Evolutionary conservation across 2,329 filamentous ascomycete genomes (phyloP).

Genomic region (Proliferodiscus dingleyae): DNA sequence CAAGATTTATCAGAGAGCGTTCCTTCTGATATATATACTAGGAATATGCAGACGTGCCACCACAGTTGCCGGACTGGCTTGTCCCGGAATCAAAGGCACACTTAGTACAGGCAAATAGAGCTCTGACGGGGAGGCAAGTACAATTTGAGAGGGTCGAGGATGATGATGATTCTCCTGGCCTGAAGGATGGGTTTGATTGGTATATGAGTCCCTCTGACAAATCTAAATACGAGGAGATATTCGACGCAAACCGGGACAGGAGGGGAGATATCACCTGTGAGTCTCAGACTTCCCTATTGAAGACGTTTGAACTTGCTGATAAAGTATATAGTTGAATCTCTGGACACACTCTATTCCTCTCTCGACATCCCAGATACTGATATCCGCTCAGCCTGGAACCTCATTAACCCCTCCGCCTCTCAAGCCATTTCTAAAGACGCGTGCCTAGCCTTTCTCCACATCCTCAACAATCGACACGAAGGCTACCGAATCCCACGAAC

Average conservation of each 20-base stretch:
- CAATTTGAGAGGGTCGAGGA: conserved; percentile 83
- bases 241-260: conserved; percentile 82
- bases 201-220: conserved; percentile 95
- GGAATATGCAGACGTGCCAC: conserved; percentile 89
- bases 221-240: conserved; percentile 94
- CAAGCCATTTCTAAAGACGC: conserved; percentile 91
- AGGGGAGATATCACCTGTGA: conserved; percentile 77
- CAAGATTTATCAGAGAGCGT: conserved; percentile 3
- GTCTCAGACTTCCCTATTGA: conserved; percentile 30
- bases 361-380: conserved; percentile 72
- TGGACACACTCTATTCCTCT: conserved; percentile 80
- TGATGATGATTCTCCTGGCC: conserved; percentile 72
- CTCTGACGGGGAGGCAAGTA: conserved; percentile 71
- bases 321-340: conserved; percentile 57
- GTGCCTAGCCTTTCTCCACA: conserved; percentile 89
- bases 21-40: conserved; percentile 33
- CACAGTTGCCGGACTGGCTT: conserved; percentile 86
- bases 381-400: conserved; percentile 89
- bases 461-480: conserved; percentile 92
- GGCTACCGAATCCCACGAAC: conserved; percentile 89
- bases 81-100: conserved; percentile 93
- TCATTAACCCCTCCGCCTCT: conserved; percentile 85
- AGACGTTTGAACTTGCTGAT: conserved; percentile 19
- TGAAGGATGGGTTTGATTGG: conserved; percentile 98
- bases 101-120: conserved; percentile 76